Percentiles rank a stretch among this genome's conserved stretches.
These are phyloP conservation scores for Shiraia bambusicola DNA, from an alignment of 2,329 filamentous ascomycete species.

Conservation along the genomic window DNA sequence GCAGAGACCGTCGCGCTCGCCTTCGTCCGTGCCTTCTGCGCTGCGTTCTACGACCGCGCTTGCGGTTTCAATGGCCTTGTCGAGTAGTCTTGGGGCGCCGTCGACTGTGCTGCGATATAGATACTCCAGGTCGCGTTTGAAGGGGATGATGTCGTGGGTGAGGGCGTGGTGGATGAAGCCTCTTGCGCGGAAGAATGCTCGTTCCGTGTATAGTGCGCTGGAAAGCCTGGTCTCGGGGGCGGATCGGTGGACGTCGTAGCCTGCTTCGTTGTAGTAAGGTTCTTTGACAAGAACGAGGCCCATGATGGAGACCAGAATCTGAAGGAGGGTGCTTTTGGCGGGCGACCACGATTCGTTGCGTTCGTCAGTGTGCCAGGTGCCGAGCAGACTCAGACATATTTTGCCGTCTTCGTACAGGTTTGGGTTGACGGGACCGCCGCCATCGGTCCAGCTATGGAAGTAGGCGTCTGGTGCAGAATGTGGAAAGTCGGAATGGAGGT, in stretches of 20 bases:
- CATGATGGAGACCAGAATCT: constrained; percentile 59
- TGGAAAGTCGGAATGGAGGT: constrained; percentile 54
- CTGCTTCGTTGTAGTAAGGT: constrained; percentile 66
- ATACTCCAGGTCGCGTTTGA: constrained; percentile 56
- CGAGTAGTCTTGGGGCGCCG: constrained; percentile 44
- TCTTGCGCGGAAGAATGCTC: constrained; percentile 55
- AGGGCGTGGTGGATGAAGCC: constrained; percentile 55
- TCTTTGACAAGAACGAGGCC: constrained; percentile 60
- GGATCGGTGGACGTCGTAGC: constrained; percentile 56
- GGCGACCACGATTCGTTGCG: constrained; percentile 57
- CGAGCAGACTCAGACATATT: constrained; percentile 61
- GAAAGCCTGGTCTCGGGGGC: constrained; percentile 50
- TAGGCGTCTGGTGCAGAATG: constrained; percentile 55
- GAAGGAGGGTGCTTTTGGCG: constrained; percentile 56
- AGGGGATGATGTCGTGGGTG: constrained; percentile 44
- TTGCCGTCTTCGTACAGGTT: constrained; percentile 65
- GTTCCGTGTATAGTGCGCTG: constrained; percentile 55
- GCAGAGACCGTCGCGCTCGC: constrained; percentile 47
- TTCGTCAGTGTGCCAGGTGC: constrained; percentile 59
- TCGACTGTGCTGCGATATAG: constrained; percentile 48
- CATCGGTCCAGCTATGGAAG: constrained; percentile 62
- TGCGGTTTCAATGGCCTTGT: constrained; percentile 48
- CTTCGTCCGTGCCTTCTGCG: constrained; percentile 25
- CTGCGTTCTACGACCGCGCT: constrained; percentile 47
- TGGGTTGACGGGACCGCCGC: constrained; percentile 58